Conservation (phyloP, 2,329 filamentous ascomycete genomes). For the Zarea fungicola region DNA sequence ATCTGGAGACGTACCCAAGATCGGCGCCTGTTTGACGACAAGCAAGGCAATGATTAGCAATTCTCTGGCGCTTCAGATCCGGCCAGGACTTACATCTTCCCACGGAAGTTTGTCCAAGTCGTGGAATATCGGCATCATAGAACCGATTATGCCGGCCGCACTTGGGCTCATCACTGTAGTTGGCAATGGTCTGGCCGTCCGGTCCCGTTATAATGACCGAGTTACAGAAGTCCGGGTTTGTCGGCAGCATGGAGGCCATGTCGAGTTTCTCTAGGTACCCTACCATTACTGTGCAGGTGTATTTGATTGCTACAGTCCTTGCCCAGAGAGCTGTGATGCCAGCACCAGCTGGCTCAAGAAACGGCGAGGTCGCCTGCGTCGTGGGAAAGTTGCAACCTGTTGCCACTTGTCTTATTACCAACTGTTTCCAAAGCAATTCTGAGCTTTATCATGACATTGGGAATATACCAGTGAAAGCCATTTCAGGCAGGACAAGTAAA, state of each 20-base stretch:
- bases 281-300: conserved; percentile 62
- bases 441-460: not conserved
- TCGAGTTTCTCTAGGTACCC: conserved; percentile 71
- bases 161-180: conserved; percentile 53
- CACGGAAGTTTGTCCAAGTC: conserved; percentile 42
- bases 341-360: conserved; percentile 58
- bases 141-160: no score
- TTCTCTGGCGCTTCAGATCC: not conserved
- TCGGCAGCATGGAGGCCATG: conserved; percentile 42
- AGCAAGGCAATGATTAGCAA: no score
- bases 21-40: not conserved
- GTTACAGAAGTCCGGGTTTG: conserved; percentile 50
- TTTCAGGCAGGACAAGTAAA: conserved; percentile 67
- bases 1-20: not conserved
- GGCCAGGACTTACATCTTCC: conserved; percentile 40
- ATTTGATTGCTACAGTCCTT: conserved; percentile 56
- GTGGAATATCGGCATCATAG: conserved; percentile 33
- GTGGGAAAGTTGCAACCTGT: conserved; percentile 73
- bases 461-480: conserved; percentile 55
- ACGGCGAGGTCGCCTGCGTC: conserved; percentile 60
- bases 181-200: conserved; percentile 55
- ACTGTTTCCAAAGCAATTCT: not conserved
- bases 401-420: no score
- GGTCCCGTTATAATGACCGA: conserved; percentile 47
- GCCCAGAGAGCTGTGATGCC: conserved; percentile 73